Base-by-base conservation (phyloP, 345 rosid genomes). In the Eucalyptus sideroxylon region DNA sequence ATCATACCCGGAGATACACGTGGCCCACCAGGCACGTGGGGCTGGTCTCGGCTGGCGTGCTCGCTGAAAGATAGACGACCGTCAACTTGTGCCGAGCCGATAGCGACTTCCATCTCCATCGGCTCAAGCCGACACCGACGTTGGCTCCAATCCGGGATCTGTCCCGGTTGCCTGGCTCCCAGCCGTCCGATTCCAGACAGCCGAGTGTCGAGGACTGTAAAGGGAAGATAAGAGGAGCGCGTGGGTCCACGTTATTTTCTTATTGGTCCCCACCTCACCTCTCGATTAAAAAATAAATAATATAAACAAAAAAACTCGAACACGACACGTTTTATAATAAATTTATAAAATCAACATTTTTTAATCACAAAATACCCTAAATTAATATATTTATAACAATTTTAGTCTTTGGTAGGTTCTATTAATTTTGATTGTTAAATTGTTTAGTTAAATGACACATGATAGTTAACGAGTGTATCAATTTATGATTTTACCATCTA, bases 401-500 rank as follows among this genome's bases (percentile, higher is more conserved):
- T 56, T 56, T 56, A 56, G 0, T 13, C 13, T 23, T 23, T 0
- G 6, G 4, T 5, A 53, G 4, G 0, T 2, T 56, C 14, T 56
- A 23, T 56, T 23, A 24, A 56, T 56, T 56, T 56, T 10, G 26
- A 56, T 4, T 0, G 0, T 56, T 24, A 24, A 56, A 56, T 56
- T 24, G 0, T 23, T 56, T 23, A 56, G 1, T 24, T 24, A 0
- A 0, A 24, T 10, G 1, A 56, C 3, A 4, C 0, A 5, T 14
- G 16, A 50, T 2, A 2, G 1, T 56, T 56, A 0, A 9, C 2
- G 0, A 56, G 1, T 56, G 1, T 23, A 55, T 55, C 0, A 2
- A 2, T 55, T 23, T 55, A 16, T 4, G 27, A 8, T 55, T 55
- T 55, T 23, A 55, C 0, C 2, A 0, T 55, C 0, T 51, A 0